These are phyloP conservation scores for Xylaria cubensis DNA, from an alignment of 495 filamentous ascomycete genomes.

Conservation along the genomic window DNA sequence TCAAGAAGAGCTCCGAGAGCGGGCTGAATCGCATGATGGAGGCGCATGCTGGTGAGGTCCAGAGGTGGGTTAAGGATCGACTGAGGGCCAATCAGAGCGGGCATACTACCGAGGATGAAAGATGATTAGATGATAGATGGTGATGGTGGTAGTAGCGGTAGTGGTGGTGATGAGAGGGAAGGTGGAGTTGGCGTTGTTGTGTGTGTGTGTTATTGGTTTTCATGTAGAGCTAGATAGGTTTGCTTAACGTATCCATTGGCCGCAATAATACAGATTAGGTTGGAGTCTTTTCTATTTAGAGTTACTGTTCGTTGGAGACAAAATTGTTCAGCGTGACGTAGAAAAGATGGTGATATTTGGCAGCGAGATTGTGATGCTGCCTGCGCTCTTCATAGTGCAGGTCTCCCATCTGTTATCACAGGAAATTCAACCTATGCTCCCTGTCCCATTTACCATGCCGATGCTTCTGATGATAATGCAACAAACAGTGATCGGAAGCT, in stretches of 20 bases:
- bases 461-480: not conserved
- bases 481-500: not conserved
- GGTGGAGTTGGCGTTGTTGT: not conserved
- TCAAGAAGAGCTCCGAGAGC: slow-evolving; percentile 59
- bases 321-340: not conserved
- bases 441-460: not conserved
- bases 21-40: slow-evolving; percentile 70
- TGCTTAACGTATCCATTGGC: not conserved
- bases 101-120: slow-evolving; percentile 48
- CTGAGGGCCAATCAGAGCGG: slow-evolving; percentile 39
- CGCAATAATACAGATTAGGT: not conserved
- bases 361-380: not conserved
- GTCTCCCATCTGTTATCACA: not conserved
- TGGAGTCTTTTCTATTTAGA: not conserved
- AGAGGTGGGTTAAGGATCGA: slow-evolving; percentile 59
- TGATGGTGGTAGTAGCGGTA: not conserved
- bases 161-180: not conserved
- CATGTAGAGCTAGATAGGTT: not conserved
- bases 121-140: slow-evolving; percentile 34
- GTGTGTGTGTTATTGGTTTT: not conserved
- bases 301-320: not conserved
- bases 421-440: too few species aligned
- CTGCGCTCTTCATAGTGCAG: not conserved
- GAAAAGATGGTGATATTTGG: not conserved
- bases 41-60: slow-evolving; percentile 63